Base-by-base conservation (phyloP, 2,329 filamentous ascomycete genomes). In the Colletotrichum lentis region DNA sequence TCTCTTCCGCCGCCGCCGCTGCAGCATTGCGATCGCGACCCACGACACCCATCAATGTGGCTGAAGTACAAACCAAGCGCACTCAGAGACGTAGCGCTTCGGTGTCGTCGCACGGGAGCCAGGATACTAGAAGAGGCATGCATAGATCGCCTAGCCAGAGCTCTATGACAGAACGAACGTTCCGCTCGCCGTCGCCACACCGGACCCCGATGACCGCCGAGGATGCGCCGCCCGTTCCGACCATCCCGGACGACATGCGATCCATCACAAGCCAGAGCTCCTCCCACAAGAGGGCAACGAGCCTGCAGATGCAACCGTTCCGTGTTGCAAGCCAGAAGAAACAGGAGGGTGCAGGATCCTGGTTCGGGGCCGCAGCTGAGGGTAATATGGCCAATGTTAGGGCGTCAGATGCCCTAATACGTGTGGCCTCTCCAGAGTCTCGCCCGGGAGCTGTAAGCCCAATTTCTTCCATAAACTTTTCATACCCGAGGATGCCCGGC, bases 121-220 rank as follows among this genome's bases (percentile, higher is more conserved):
- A 78, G 56, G 79, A 80, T 46, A 73, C 79, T 53, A 75, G 80
- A 67, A 77, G 80, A 72, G 81, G 82, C 60, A 80, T 94, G 69
- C 85, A 90, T 70, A 84, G 92, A 74, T 84, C 86, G 44, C 86
- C 84, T 63, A 96, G 94, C 79, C 86, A 86, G 35, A 86, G 89
- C 24, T 97, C 94, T 57, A 97, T 98, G 94, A 90, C 88, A 37
- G 92, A 95, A 77, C 88, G 95, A 66, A 94, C 93, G 0, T 97
- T 97, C 78, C 89, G 94, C 72, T 91, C 91, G 4, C 92, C 85
- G 74, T 24, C 77, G 69, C 83, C 77, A 76, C 83, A 83, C 78
- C 65, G 70, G n/a, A 78, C 78, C 52, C 76, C 78, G 67, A 79
- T 76, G 71, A 77, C 76, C 49, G 72, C 76, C 22, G 77, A 80